A percentile compares a stretch with the other conserved stretches of the same genome.
Evolutionary conservation across 1,284 basidiomycete species (phyloP).

Genomic region (Heterobasidion irregulare): DNA sequence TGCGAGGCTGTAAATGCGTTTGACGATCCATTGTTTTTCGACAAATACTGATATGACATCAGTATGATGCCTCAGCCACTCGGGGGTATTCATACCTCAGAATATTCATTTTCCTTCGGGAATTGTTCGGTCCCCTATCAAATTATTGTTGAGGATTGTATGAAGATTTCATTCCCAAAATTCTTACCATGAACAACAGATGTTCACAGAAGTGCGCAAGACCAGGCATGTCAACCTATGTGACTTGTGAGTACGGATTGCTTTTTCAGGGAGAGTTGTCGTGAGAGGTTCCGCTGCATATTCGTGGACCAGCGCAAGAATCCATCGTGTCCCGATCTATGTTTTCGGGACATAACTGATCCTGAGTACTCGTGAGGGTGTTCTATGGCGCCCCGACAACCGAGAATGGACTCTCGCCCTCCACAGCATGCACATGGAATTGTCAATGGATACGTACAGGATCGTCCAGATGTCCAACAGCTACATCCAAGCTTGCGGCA

Average conservation of each 20-base stretch:
- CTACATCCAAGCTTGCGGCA: constrained; percentile 91
- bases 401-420: background rate
- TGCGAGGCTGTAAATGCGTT: constrained; percentile 94
- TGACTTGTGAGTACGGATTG: no score
- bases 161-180: background rate
- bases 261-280: no score
- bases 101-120: constrained; percentile 91
- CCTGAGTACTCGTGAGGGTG: no score
- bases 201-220: constrained; percentile 95
- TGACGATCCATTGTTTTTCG: constrained; percentile 85
- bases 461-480: constrained; percentile 91
- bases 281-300: no score
- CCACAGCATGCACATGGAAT: background rate
- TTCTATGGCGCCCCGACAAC: background rate
- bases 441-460: constrained; percentile 50
- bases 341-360: no score
- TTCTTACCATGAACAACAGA: constrained; percentile 84
- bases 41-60: constrained; percentile 55
- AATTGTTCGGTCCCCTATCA: constrained; percentile 71
- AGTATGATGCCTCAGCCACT: background rate
- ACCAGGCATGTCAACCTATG: constrained; percentile 78
- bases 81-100: constrained; percentile 40
- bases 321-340: no score
- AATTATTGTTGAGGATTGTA: constrained; percentile 8
- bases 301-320: no score